phyloP scores from a whole-genome alignment of 768 basidiomycete genomes.

The Pleurotus giganteus region DNA sequence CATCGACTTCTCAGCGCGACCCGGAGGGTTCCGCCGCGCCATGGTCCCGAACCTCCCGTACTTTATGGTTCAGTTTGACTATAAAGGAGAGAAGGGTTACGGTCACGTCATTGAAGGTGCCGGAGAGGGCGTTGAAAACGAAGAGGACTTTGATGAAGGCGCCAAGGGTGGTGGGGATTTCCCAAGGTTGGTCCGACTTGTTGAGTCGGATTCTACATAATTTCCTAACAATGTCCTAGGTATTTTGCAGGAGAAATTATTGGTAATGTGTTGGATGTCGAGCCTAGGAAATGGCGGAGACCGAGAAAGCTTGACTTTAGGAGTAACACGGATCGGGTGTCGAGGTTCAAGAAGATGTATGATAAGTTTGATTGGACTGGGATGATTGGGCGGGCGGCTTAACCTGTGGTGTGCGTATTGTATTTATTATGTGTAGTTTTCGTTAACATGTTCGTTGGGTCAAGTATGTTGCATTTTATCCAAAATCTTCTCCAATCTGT shows the following conservation, averaged over 20 bases:
- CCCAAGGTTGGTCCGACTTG: constrained; percentile 57
- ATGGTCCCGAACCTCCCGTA: constrained; percentile 98
- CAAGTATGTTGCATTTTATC: no score
- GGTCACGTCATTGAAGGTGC: constrained; percentile 97
- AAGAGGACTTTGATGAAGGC: constrained; percentile 71
- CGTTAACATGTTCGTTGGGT: no score
- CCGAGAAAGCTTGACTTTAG: constrained; percentile 73
- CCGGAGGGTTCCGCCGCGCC: constrained; percentile 90
- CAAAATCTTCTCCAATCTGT: no score
- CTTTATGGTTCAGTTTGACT: constrained; percentile 98
- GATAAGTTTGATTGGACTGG: constrained; percentile 80
- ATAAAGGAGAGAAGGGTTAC: constrained; percentile 97
- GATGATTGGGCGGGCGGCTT: constrained; percentile 47
- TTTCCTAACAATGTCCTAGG: constrained; percentile 36
- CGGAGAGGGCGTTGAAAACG: constrained; percentile 60
- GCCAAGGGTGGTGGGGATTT: constrained; percentile 93
- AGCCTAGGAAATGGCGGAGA: constrained; percentile 81
- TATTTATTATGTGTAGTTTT: background rate
- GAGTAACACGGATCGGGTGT: constrained; percentile 68
- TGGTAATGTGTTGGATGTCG: constrained; percentile 85
- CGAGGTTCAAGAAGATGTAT: constrained; percentile 71
- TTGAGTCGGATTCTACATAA: background rate
- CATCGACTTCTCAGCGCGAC: constrained; percentile 87
- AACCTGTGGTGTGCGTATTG: background rate
- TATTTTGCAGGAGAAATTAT: constrained; percentile 96